Conservation (phyloP, 2,329 filamentous ascomycete genomes). For the Fusarium staphyleae region DNA sequence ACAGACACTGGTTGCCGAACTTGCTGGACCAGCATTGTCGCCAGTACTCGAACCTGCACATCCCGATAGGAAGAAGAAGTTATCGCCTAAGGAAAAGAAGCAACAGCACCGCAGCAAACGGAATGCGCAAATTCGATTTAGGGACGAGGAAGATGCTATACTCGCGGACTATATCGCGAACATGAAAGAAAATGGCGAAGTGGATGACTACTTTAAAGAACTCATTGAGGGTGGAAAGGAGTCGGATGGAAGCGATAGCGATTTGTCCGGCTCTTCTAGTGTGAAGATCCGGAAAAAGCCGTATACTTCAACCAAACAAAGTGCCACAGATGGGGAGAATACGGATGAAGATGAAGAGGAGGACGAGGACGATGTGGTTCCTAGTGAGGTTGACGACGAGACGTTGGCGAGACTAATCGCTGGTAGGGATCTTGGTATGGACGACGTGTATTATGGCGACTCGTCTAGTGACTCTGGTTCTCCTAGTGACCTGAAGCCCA, state of each 20-base stretch:
- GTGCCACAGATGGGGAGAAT: conserved; percentile 41
- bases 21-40: not conserved
- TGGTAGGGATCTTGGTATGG: conserved; percentile 28
- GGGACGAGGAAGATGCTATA: conserved; percentile 60
- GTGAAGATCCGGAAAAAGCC: conserved; percentile 46
- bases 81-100: conserved; percentile 18
- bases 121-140: conserved; percentile 20
- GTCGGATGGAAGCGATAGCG: conserved; percentile 12
- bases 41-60: not conserved
- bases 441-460: conserved; percentile 27
- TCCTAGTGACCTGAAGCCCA: conserved; percentile 28
- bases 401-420: conserved; percentile 39
- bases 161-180: conserved; percentile 77
- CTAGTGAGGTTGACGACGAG: conserved; percentile 40
- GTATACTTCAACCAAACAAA: conserved; percentile 59
- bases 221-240: conserved; percentile 17
- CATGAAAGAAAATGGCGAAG: conserved; percentile 58
- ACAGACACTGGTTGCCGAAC: conserved; percentile 24
- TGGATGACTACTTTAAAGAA: conserved; percentile 52
- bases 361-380: conserved; percentile 9
- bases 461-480: conserved; percentile 26
- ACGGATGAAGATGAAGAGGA: conserved; percentile 13
- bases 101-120: conserved; percentile 31
- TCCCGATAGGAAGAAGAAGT: not conserved
- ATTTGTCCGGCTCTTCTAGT: conserved; percentile 55